Percentiles rank a stretch among this genome's conserved stretches.
phyloP scores from a whole-genome alignment of 305 asterid species.

The Fraxinus angustifolia region DNA sequence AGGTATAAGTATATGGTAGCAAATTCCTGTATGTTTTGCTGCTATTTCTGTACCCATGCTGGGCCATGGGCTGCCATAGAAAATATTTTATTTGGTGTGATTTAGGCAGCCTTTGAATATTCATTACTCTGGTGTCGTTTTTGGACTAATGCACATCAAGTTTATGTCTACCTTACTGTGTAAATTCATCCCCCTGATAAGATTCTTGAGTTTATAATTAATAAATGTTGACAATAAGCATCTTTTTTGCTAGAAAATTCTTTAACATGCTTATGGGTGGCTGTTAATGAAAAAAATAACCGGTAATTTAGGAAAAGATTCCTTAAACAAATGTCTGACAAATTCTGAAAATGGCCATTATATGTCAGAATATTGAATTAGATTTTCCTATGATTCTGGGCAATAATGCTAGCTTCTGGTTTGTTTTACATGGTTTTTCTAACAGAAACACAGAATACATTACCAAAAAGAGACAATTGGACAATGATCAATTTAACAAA shows the following conservation, averaged over 20 bases:
- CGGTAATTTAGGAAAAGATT: conserved; percentile 4
- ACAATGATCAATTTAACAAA: background rate
- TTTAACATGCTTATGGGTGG: too few relatives aligned
- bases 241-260: too few relatives aligned
- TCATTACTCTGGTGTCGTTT: background rate
- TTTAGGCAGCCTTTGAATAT: background rate
- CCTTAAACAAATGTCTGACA: conserved; percentile 12
- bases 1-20: background rate
- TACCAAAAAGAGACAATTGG: background rate
- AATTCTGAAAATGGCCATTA: background rate
- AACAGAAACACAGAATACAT: background rate
- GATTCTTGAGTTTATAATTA: too few relatives aligned
- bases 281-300: too few relatives aligned
- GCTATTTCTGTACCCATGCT: background rate
- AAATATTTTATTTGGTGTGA: background rate
- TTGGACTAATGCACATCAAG: background rate
- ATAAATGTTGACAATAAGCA: too few relatives aligned
- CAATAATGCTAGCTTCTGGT: background rate
- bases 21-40: background rate
- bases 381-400: background rate
- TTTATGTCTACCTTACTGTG: background rate
- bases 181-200: background rate
- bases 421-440: background rate
- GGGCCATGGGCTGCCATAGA: background rate
- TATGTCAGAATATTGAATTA: background rate